Base-by-base conservation (phyloP, 2,329 filamentous ascomycete genomes). In the Nemania serpens region DNA sequence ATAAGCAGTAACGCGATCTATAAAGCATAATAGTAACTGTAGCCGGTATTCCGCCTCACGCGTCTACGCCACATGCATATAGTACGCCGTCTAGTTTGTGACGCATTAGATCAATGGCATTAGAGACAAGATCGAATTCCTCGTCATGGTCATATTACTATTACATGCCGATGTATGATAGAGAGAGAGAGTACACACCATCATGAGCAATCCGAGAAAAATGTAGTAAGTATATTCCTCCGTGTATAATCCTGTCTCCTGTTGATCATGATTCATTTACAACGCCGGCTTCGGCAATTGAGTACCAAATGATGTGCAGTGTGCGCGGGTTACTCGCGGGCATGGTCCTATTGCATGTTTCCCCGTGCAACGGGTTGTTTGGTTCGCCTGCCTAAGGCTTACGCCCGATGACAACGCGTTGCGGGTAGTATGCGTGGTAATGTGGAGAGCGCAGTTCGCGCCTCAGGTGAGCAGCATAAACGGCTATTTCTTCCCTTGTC, bases 401-500 rank as follows among this genome's bases (percentile, higher is more conserved):
- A n/a, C 69, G 66, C 18, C 67, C 71, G 43, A 71, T 60, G 5
- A 73, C 49, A 9, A 71, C 62, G 5, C 59, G 65, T 43, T 68
- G 62, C 4, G 67, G 67, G 42, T 71, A 70, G 17, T 69, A 72
- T 13, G 69, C 48, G 37, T 72, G 70, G 36, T 54, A 41, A 15
- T 66, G 48, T 2, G 59, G 64, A 12, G 68, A 69, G 9, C 63
- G 68, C 61, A 73, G 49, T 49, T 72, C 71, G 11, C 65, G 66
- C 10, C 71, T 68, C n/a, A 73, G 49, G 42, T 70, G 68, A 20
- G 70, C 70, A 6, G 69, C 64, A 22, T 70, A 73, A 6, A 73
- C 66, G 10, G 68, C 65, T 42, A 72, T 68, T 56, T 73, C 71
- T 42, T 70, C 69, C 39, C 60, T 63, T 7, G 62, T 60, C 70